A percentile compares a stretch with the other conserved stretches of the same genome.
Conservation (phyloP, 2,329 filamentous ascomycete genomes). For the Pseudogymnoascus sp. region DNA sequence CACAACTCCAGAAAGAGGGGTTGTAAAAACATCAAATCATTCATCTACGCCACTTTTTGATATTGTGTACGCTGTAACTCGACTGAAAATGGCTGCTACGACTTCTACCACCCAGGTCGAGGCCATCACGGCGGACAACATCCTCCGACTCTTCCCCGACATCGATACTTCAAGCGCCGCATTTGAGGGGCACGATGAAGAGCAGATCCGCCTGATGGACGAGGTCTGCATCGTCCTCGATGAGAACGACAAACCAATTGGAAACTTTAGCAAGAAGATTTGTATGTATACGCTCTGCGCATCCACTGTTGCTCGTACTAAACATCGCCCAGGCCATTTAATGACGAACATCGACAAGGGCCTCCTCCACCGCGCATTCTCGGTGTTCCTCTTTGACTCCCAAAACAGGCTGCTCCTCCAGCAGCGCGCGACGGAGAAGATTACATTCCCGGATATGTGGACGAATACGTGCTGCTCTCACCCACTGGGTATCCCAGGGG, state of each 20-base stretch:
- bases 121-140: constrained; percentile 74
- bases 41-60: not conserved
- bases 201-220: constrained; percentile 97
- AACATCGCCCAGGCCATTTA: constrained; percentile 62
- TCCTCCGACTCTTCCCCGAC: constrained; percentile 83
- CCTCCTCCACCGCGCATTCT: constrained; percentile 93
- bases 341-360: constrained; percentile 99
- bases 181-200: constrained; percentile 86
- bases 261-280: constrained; percentile 94
- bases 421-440: constrained; percentile 92
- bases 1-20: constrained; percentile 1
- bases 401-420: constrained; percentile 89
- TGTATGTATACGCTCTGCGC: constrained; percentile 49
- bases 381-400: constrained; percentile 93
- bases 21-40: not conserved
- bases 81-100: constrained; percentile 17
- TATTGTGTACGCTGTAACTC: not conserved
- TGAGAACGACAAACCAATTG: constrained; percentile 84
- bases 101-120: constrained; percentile 41
- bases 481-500: constrained; percentile 80
- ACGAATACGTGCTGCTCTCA: constrained; percentile 99
- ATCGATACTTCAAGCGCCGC: constrained; percentile 61
- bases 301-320: not conserved
- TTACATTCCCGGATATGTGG: constrained; percentile 99
- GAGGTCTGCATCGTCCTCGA: constrained; percentile 97